Evolutionary conservation across 2,329 filamentous ascomycete genomes (phyloP), one percentile per base, ranked within the genome.

Genomic region (Aspergillus neoniger): DNA sequence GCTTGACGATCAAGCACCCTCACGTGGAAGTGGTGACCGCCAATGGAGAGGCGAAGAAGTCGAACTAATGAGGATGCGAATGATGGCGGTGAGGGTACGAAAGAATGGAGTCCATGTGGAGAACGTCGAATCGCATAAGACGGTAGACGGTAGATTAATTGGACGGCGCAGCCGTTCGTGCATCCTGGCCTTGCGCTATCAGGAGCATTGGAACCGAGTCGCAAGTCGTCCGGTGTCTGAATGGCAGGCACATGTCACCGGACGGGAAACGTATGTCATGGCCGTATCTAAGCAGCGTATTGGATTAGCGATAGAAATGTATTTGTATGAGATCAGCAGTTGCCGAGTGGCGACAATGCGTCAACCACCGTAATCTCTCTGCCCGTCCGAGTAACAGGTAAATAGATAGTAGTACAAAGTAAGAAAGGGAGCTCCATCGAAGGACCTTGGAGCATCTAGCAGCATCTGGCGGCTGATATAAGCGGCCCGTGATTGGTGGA

Each of bases 1-100:
- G 95, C 74, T 82, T 99, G 74, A 96, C 91, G 1, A 99, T 99
- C 80, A 99, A 99, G 85, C 88, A 98, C 70, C 86, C 86, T 0
- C 82, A 83, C 62, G 73, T 80, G 38, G 80, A 82, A 58, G 68
- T 75, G 59, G 63, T 70, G 55, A 43, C 59, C 17, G 64, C 66
- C 32, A 74, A 70, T 54, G 68, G 65, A 21, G 47, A 66, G 19
- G 57, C 63, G 43, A 75, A 75, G 64, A 75, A 75, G 63, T 66
- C 63, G 43, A 58, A 57, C 52, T 72, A 66, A 62, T 58, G 38
- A 50, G 14, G 25, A 23, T 9, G 21, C 51, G 32, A 17, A 32
- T 30, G 25, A 44, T 28, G 53, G 17, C 14, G n/a, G 41, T 44
- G 39, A 14, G 19, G 28, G 41, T 30, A 21, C 19, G 23, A 39